Percentiles rank a stretch among this genome's conserved stretches.
These are phyloP conservation scores for Astragalus glycyphyllos DNA, from an alignment of 306 rosid species.

Conservation along the genomic window DNA sequence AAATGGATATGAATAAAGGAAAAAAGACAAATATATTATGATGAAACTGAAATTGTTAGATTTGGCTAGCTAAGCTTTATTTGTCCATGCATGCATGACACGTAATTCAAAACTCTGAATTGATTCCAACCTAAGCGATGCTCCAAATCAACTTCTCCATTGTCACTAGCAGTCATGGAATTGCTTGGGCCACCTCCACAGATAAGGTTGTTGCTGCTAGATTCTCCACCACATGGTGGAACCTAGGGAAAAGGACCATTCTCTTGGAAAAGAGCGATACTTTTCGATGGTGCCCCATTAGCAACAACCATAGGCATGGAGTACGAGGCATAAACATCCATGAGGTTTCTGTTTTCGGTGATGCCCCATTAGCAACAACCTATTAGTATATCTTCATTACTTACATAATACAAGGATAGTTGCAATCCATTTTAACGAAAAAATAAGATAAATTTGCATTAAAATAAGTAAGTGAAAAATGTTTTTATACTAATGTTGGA, in stretches of 20 bases:
- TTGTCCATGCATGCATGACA: not conserved
- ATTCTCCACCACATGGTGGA: not conserved
- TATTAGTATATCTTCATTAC: too few species aligned
- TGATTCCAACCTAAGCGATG: slow-evolving; percentile 12
- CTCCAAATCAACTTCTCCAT: slow-evolving; percentile 37
- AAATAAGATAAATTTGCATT: too few species aligned
- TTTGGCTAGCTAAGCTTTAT: not conserved
- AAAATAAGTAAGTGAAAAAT: too few species aligned
- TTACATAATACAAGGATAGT: too few species aligned
- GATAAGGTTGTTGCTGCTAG: not conserved
- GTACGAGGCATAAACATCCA: not conserved
- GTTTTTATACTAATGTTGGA: too few species aligned
- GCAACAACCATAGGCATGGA: not conserved
- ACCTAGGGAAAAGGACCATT: not conserved
- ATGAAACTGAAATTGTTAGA: not conserved
- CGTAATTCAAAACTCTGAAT: too few species aligned
- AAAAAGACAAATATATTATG: not conserved
- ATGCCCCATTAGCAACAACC: too few species aligned
- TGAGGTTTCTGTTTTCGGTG: not conserved
- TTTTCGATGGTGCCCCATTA: not conserved
- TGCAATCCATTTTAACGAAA: too few species aligned
- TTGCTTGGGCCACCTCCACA: slow-evolving; percentile 3
- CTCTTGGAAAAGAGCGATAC: not conserved
- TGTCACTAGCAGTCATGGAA: not conserved
- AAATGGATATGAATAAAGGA: not conserved